Conservation (phyloP, 2,329 filamentous ascomycete genomes). For the Epichloe hybrida region DNA sequence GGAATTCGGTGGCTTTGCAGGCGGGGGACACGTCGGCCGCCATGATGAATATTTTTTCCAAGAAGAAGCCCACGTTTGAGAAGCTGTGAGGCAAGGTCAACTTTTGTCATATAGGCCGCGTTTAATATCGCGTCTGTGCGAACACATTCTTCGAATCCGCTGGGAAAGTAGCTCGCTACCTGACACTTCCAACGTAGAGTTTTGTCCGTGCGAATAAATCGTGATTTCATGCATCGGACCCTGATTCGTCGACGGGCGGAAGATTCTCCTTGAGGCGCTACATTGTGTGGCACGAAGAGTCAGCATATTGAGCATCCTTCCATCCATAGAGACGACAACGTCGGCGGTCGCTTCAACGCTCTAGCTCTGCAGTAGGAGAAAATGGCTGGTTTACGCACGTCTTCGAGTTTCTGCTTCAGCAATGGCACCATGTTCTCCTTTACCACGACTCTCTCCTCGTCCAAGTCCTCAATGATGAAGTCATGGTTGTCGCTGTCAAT, state of each 20-base stretch:
- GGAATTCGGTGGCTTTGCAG: constrained; percentile 78
- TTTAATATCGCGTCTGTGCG: too few species aligned
- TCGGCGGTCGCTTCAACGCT: not conserved
- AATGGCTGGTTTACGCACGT: constrained; percentile 31
- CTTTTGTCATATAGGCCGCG: not conserved
- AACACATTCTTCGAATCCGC: too few species aligned
- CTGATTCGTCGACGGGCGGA: constrained; percentile 37
- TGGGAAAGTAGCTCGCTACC: too few species aligned
- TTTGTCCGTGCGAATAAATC: not conserved
- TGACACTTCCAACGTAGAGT: not conserved
- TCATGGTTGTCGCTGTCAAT: constrained; percentile 59
- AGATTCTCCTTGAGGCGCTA: constrained; percentile 39
- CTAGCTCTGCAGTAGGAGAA: not conserved
- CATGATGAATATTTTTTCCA: constrained; percentile 67
- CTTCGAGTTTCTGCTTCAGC: constrained; percentile 55
- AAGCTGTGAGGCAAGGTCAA: constrained; percentile 48
- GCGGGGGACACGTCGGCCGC: constrained; percentile 63
- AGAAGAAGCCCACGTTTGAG: constrained; percentile 62
- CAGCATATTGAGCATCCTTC: not conserved
- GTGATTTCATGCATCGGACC: constrained; percentile 27
- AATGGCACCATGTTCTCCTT: constrained; percentile 58
- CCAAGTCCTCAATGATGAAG: constrained; percentile 68
- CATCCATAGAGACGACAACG: too few species aligned
- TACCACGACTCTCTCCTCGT: constrained; percentile 62
- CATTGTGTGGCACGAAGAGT: not conserved